phyloP scores from a whole-genome alignment of 2,329 filamentous ascomycete genomes.

The Chrysoporthe deuterocubensis region DNA sequence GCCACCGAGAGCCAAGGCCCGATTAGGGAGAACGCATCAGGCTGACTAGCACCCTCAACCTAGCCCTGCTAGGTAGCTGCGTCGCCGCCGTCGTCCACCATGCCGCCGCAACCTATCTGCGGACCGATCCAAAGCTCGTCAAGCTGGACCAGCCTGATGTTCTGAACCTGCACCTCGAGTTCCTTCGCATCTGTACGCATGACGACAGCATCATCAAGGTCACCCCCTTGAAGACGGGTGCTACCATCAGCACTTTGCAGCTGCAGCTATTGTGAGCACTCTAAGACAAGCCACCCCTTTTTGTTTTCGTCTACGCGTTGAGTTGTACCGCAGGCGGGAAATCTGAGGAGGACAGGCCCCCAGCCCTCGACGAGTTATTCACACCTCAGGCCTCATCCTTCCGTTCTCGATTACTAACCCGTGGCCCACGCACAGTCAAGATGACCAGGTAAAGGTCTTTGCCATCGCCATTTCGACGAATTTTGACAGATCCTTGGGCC shows the following conservation, averaged over 20 bases:
- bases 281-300: too few relatives aligned
- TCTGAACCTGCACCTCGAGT: conserved; percentile 35
- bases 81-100: conserved; percentile 34
- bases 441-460: conserved; percentile 29
- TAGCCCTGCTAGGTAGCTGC: conserved; percentile 34
- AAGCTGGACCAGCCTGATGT: conserved; percentile 34
- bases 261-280: conserved; percentile 29
- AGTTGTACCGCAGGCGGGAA: too few relatives aligned
- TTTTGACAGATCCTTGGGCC: conserved; percentile 33
- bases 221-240: conserved; percentile 31
- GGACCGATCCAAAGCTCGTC: conserved; percentile 19
- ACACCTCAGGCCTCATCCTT: too few relatives aligned
- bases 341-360: too few relatives aligned
- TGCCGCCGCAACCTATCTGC: conserved; percentile 32
- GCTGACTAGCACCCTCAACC: too few relatives aligned
- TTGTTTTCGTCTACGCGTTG: too few relatives aligned
- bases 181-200: conserved; percentile 33
- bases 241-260: conserved; percentile 31
- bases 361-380: too few relatives aligned
- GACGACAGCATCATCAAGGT: conserved; percentile 32
- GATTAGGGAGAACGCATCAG: too few relatives aligned
- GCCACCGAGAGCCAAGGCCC: too few relatives aligned
- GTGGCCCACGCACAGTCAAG: conserved; percentile 16
- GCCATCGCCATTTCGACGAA: conserved; percentile 34
- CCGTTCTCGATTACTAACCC: neutral